Conservation (phyloP, 306 rosid genomes). For the Ziziphus jujuba region DNA sequence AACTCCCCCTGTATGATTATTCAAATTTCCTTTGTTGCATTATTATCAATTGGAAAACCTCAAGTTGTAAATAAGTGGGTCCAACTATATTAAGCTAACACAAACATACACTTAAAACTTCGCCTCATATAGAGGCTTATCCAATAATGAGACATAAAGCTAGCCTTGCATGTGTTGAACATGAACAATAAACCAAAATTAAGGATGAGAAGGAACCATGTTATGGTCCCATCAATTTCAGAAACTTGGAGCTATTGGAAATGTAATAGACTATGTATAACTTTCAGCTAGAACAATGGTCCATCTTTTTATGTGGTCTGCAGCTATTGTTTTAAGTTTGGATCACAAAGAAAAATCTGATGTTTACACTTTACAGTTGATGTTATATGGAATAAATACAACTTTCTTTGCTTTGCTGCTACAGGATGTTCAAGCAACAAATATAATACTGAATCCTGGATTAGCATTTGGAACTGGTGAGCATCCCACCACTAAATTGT, state of each 20-base stretch:
- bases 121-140: no score
- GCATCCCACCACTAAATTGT: constrained; percentile 75
- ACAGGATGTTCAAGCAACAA: constrained; percentile 72
- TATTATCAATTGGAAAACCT: no score
- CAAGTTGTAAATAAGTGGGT: neutral
- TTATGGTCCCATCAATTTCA: no score
- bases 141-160: no score
- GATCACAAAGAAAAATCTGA: constrained; percentile 7
- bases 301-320: neutral
- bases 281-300: neutral
- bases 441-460: constrained; percentile 80
- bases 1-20: constrained; percentile 65
- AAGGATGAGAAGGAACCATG: no score
- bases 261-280: neutral
- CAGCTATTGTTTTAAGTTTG: constrained; percentile 6
- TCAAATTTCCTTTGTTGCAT: no score
- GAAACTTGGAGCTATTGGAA: no score
- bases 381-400: neutral
- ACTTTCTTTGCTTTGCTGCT: neutral
- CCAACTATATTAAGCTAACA: neutral
- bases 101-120: no score
- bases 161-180: no score
- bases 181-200: no score
- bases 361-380: neutral
- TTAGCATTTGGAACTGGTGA: constrained; percentile 95